Conservation (phyloP, 2,329 filamentous ascomycete species). For the Penicillium capsulatum region DNA sequence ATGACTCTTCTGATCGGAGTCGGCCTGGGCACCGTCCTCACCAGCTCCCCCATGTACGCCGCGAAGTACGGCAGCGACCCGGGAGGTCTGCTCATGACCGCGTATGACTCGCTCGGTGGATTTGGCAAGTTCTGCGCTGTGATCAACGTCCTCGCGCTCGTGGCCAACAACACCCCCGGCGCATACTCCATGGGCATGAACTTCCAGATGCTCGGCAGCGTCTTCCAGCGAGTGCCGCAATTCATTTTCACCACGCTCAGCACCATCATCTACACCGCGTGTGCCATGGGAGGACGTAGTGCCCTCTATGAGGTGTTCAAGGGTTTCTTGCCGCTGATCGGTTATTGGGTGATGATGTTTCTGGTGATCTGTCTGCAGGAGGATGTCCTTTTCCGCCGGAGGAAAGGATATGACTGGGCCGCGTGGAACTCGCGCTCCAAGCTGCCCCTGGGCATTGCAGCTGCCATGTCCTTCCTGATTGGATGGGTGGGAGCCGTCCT, state of each 20-base stretch:
- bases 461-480: slow-evolving; percentile 34
- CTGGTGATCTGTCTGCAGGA: slow-evolving; percentile 43
- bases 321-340: slow-evolving; percentile 46
- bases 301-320: slow-evolving; percentile 44
- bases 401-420: slow-evolving; percentile 40
- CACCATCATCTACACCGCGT: slow-evolving; percentile 42
- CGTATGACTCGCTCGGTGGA: slow-evolving; percentile 37
- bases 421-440: slow-evolving; percentile 38
- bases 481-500: slow-evolving; percentile 42
- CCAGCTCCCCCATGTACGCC: slow-evolving; percentile 25
- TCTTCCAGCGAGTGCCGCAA: slow-evolving; percentile 39
- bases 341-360: slow-evolving; percentile 46
- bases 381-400: slow-evolving; percentile 41
- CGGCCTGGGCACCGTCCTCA: slow-evolving; percentile 40
- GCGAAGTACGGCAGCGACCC: slow-evolving; percentile 25
- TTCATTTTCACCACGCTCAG: slow-evolving; percentile 42
- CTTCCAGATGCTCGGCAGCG: slow-evolving; percentile 42
- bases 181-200: slow-evolving; percentile 46
- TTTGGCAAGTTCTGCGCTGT: slow-evolving; percentile 45
- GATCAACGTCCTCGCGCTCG: slow-evolving; percentile 41
- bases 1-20: slow-evolving; percentile 40
- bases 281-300: slow-evolving; percentile 44
- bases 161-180: slow-evolving; percentile 45
- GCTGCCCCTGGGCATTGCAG: slow-evolving; percentile 42
- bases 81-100: slow-evolving; percentile 39